Evolutionary conservation across 2,329 filamentous ascomycete genomes (phyloP).

Genomic region (Davidsoniella eucalypti): DNA sequence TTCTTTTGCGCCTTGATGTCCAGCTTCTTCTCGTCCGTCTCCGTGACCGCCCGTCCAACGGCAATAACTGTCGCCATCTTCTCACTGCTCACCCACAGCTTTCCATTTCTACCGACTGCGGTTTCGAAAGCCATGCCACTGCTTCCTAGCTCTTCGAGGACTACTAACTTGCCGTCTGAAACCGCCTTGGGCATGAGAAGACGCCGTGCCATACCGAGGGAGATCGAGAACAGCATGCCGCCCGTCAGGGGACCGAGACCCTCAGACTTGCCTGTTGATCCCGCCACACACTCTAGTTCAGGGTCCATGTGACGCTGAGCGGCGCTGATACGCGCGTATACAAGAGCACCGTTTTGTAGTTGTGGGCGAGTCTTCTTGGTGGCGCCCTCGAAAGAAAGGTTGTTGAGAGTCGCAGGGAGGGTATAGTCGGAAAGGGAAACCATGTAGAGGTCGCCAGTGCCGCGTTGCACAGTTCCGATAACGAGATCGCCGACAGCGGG

Average conservation of each 20-base stretch:
- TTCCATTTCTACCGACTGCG: conserved; percentile 81
- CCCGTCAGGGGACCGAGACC: conserved; percentile 69
- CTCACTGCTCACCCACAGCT: conserved; percentile 78
- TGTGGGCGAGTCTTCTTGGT: conserved; percentile 82
- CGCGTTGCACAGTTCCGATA: conserved; percentile 69
- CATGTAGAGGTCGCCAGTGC: conserved; percentile 60
- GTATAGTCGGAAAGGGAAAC: conserved; percentile 56
- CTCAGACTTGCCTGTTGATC: conserved; percentile 73
- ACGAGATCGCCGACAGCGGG: conserved; percentile 72
- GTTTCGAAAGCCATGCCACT: conserved; percentile 81
- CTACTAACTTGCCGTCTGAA: conserved; percentile 46
- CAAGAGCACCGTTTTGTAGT: conserved; percentile 56
- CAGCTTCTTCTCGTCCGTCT: conserved; percentile 55
- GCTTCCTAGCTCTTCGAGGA: conserved; percentile 62
- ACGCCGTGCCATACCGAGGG: conserved; percentile 64
- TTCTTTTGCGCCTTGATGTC: conserved; percentile 52
- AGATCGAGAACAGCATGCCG: conserved; percentile 75
- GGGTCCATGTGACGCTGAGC: conserved; percentile 72
- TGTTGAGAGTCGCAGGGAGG: conserved; percentile 53
- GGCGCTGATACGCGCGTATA: conserved; percentile 72
- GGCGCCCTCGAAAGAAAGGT: conserved; percentile 83
- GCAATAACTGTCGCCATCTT: conserved; percentile 54
- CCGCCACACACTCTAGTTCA: conserved; percentile 78
- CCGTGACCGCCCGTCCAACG: conserved; percentile 61
- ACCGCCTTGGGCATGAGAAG: conserved; percentile 49